A percentile compares a stretch with the other conserved stretches of the same genome.
These are phyloP conservation scores for Entoloma clypeatum DNA, from an alignment of 1,284 basidiomycete species.

Conservation along the genomic window DNA sequence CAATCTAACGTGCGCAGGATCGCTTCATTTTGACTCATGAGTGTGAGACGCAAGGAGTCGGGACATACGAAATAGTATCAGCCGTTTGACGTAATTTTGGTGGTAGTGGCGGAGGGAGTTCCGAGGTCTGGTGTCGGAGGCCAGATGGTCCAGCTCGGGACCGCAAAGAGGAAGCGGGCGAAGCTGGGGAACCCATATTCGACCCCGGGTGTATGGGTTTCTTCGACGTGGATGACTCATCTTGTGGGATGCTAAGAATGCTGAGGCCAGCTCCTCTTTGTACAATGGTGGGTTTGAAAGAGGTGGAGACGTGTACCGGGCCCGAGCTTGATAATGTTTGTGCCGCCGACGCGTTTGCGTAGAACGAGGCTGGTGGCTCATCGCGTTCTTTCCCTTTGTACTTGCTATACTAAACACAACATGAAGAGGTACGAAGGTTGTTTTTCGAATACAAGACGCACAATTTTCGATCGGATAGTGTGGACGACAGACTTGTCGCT, in stretches of 20 bases:
- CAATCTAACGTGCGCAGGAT: constrained; percentile 38
- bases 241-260: constrained; percentile 16
- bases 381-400: constrained; percentile 61
- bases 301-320: constrained; percentile 22
- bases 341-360: constrained; percentile 35
- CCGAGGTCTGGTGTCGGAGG: constrained; percentile 19
- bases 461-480: constrained; percentile 71
- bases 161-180: constrained; percentile 22
- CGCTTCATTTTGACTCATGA: constrained; percentile 1
- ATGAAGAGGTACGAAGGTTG: too few species aligned
- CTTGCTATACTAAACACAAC: constrained; percentile 55
- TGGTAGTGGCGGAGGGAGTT: constrained; percentile 19
- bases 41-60: constrained; percentile 11
- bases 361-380: constrained; percentile 35
- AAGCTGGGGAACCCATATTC: constrained; percentile 16
- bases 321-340: constrained; percentile 32
- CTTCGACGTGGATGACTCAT: constrained; percentile 8
- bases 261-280: constrained; percentile 16
- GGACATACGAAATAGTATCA: constrained; percentile 64
- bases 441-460: constrained; percentile 46
- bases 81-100: constrained; percentile 50
- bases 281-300: constrained; percentile 20
- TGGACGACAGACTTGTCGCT: constrained; percentile 50
- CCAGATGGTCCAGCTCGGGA: constrained; percentile 13
- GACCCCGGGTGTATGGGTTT: constrained; percentile 16